Evolutionary conservation across 371 early-diverging fungal species (phyloP).

Genomic region (Syncephalastrum contaminatum): DNA sequence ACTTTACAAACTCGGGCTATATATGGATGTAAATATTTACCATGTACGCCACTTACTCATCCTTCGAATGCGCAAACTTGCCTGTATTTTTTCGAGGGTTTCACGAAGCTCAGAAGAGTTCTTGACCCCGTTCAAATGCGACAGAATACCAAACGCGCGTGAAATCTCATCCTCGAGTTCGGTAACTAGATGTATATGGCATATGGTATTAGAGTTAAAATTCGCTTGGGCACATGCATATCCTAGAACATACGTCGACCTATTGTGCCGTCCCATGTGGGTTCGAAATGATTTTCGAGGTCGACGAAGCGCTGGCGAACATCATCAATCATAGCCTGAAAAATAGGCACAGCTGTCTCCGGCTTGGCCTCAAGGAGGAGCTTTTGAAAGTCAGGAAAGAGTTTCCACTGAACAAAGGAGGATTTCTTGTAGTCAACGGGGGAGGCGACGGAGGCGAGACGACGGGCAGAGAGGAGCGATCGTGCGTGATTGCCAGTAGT

Average conservation of each 20-base stretch:
- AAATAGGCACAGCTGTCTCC: constrained; percentile 53
- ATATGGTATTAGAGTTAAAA: background rate
- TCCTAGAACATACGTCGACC: constrained; percentile 40
- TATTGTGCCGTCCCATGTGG: constrained; percentile 65
- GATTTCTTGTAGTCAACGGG: constrained; percentile 13
- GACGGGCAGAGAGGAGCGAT: background rate
- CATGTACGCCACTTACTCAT: background rate
- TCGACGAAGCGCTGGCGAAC: constrained; percentile 47
- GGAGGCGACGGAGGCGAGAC: constrained; percentile 9
- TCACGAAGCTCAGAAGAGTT: constrained; percentile 57
- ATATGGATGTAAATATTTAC: background rate
- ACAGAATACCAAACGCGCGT: constrained; percentile 55
- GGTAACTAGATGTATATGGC: constrained; percentile 33
- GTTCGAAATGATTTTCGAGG: constrained; percentile 52
- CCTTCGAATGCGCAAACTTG: background rate
- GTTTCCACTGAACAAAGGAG: constrained; percentile 52
- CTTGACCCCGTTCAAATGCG: constrained; percentile 62
- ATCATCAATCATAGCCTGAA: constrained; percentile 43
- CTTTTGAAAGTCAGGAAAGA: constrained; percentile 58
- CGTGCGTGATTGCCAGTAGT: too few relatives aligned
- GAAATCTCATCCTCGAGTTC: constrained; percentile 58
- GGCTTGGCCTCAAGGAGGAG: constrained; percentile 39
- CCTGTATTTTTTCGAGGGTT: constrained; percentile 57
- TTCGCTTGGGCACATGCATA: too few relatives aligned
- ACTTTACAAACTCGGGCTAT: constrained; percentile 52